phyloP scores from a whole-genome alignment of 2,329 filamentous ascomycete genomes.

The Amylocarpus encephaloides region DNA sequence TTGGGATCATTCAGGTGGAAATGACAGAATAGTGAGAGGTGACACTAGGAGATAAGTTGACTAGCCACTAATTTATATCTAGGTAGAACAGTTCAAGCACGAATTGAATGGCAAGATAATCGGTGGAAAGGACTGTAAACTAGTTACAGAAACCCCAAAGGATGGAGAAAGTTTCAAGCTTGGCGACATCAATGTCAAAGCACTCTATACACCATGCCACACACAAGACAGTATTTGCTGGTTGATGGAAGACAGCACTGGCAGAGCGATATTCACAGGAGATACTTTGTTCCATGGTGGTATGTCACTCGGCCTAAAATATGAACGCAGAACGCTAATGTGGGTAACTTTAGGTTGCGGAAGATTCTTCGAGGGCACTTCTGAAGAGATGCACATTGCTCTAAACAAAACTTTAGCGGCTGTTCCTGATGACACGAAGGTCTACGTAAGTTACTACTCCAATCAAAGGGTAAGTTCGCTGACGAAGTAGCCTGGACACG shows the following conservation, averaged over 20 bases:
- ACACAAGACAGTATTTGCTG: conserved; percentile 98
- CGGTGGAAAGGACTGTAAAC: conserved; percentile 79
- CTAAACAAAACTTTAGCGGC: conserved; percentile 77
- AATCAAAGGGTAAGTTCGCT: neutral
- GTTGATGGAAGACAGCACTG: conserved; percentile 73
- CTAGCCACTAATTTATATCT: no score
- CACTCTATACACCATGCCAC: conserved; percentile 94
- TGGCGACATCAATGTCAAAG: conserved; percentile 75
- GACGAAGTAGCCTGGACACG: conserved; percentile 70
- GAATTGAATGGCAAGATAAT: conserved; percentile 47
- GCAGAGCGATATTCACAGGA: conserved; percentile 84
- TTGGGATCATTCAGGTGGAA: conserved; percentile 90
- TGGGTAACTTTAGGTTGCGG: conserved; percentile 64
- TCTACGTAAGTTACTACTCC: conserved; percentile 60
- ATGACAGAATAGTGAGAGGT: conserved; percentile 64
- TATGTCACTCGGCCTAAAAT: conserved; percentile 33
- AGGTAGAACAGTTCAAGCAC: no score
- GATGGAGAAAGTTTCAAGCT: conserved; percentile 76
- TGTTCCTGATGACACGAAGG: conserved; percentile 82
- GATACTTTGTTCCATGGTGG: conserved; percentile 94
- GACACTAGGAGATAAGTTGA: no score
- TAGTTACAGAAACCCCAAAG: conserved; percentile 68
- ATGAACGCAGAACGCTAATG: neutral
- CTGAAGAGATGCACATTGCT: conserved; percentile 86
- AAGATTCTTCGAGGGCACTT: conserved; percentile 88